Conservation (phyloP, 345 rosid species). For the Chamaenerion angustifolium region DNA sequence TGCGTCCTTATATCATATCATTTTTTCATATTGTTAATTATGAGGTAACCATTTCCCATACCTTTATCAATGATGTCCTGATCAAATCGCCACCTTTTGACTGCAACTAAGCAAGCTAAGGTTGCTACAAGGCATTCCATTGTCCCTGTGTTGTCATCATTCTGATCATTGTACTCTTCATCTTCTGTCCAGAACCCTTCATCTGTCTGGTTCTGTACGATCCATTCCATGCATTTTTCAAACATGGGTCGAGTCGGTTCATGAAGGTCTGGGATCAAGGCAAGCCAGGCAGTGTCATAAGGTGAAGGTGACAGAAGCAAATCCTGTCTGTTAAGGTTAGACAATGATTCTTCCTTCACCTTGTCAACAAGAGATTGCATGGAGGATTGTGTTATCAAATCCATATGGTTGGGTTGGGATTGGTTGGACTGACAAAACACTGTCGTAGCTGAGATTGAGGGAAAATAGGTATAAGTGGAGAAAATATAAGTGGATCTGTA, state of each 20-base stretch:
- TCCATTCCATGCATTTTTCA: slow-evolving; percentile 41
- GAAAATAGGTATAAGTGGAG: too few relatives aligned
- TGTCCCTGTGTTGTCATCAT: slow-evolving; percentile 3
- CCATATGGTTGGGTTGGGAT: too few relatives aligned
- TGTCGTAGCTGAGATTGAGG: too few relatives aligned
- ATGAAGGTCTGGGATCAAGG: slow-evolving; percentile 26
- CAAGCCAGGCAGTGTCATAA: slow-evolving; percentile 53
- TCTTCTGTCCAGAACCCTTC: slow-evolving; percentile 42
- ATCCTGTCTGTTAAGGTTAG: too few relatives aligned
- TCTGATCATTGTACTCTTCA: slow-evolving; percentile 15
- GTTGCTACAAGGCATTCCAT: slow-evolving; percentile 34
- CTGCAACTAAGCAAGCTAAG: slow-evolving; percentile 39
- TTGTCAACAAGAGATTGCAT: too few relatives aligned
- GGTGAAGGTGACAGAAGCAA: slow-evolving; percentile 29
- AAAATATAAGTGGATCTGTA: too few relatives aligned
- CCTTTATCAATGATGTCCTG: slow-evolving; percentile 19
- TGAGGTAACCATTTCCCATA: slow-evolving; percentile 6
- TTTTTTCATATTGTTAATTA: slow-evolving; percentile 22
- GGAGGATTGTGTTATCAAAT: too few relatives aligned
- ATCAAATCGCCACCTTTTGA: slow-evolving; percentile 32
- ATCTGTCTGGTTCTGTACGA: slow-evolving; percentile 28
- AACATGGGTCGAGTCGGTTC: slow-evolving; percentile 32
- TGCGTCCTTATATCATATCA: slow-evolving; percentile 11
- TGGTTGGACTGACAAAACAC: too few relatives aligned
- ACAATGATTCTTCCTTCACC: too few relatives aligned